These are phyloP conservation scores for Boletus subparvulus DNA, from an alignment of 768 basidiomycete species.

Conservation along the genomic window DNA sequence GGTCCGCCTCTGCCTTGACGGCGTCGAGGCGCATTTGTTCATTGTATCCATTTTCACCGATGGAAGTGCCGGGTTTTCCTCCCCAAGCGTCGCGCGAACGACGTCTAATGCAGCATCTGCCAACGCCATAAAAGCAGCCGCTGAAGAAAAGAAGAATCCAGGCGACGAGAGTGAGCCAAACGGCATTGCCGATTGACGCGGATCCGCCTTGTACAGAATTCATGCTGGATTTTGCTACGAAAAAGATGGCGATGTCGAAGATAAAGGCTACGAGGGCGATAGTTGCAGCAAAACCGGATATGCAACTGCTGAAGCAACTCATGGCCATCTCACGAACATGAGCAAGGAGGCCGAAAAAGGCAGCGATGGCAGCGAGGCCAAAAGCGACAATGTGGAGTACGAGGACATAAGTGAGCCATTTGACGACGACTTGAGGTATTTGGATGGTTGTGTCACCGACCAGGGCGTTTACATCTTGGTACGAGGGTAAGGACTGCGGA, in stretches of 20 bases:
- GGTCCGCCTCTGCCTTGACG: slow-evolving; percentile 82
- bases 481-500: slow-evolving; percentile 6
- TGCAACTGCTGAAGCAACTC: slow-evolving; percentile 76
- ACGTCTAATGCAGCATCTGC: slow-evolving; percentile 78
- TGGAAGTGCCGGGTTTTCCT: slow-evolving; percentile 32
- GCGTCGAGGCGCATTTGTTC: slow-evolving; percentile 80
- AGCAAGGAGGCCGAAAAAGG: slow-evolving; percentile 83
- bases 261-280: slow-evolving; percentile 85
- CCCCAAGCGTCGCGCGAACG: slow-evolving; percentile 44
- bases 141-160: slow-evolving; percentile 87
- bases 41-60: slow-evolving; percentile 36
- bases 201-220: slow-evolving; percentile 67
- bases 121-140: slow-evolving; percentile 83
- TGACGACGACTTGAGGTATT: slow-evolving; percentile 81
- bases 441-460: slow-evolving; percentile 69
- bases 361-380: slow-evolving; percentile 62
- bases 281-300: slow-evolving; percentile 78
- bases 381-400: slow-evolving; percentile 91
- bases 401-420: slow-evolving; percentile 94
- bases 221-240: slow-evolving; percentile 83
- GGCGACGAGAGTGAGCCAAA: slow-evolving; percentile 89
- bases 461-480: slow-evolving; percentile 75
- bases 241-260: slow-evolving; percentile 90
- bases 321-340: slow-evolving; percentile 87
- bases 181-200: slow-evolving; percentile 81